Base-by-base conservation (phyloP, 116 monocot species). In the Posidonia oceanica region DNA sequence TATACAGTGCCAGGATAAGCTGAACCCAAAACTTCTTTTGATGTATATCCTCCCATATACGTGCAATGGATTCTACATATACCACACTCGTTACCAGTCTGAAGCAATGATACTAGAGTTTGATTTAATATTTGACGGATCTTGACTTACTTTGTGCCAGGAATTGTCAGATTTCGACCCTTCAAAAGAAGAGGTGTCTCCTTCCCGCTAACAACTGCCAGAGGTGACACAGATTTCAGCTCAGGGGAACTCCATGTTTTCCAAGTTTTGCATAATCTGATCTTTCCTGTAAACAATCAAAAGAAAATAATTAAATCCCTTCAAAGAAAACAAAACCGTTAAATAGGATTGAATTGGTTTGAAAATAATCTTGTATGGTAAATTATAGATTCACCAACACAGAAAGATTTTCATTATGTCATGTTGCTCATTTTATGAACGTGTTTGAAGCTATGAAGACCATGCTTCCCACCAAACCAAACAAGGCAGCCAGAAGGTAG, bases 181-280 rank as follows among this genome's bases (percentile, higher is more conserved):
- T 71, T 88, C 36, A 99, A 78, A 72, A 80, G 40, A 69, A 99
- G 75, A 39, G 82, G 54, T 14, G 88, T 86, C 74, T 90, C 84
- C 76, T 86, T 76, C 55, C 90, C 90, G 59, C 90, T 78, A 21
- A 99, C 88, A 65, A 99, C 86, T 72, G 93, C 99, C 68, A 93
- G 57, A 72, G 99, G 99, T 39, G 90, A 88, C 12, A 93, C 80
- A 61, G 73, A 88, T 20, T 75, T 84, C 69, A 99, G 70, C 70
- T 90, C 90, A 42, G 93, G 99, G 69, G 93, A 74, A 66, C 81
- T 93, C 86, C 88, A 93, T 59, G 84, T 75, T 63, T 71, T 88
- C 99, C 88, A 90, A 55, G 88, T 82, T 77, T 86, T 99, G 54
- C 88, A 88, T 56, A 93, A 39, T 6, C 78, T 80, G 14, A 88